phyloP scores from a whole-genome alignment of 2,329 filamentous ascomycete species.

The Dichotomopilus funicola region DNA sequence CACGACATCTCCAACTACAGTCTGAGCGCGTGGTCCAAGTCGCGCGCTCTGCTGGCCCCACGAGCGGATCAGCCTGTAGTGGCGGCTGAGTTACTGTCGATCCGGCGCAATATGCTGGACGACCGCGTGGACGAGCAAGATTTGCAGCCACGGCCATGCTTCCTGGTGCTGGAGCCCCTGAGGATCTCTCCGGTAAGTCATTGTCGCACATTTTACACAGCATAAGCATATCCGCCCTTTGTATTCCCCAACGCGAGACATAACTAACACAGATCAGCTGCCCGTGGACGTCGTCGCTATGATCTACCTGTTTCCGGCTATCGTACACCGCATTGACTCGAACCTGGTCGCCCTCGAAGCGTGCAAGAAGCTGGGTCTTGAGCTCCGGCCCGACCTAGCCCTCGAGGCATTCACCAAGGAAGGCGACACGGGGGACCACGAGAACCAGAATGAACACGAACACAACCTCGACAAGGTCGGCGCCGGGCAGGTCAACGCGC shows the following conservation, averaged over 20 bases:
- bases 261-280: constrained; percentile 44
- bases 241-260: not conserved
- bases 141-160: constrained; percentile 44
- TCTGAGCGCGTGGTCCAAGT: constrained; percentile 64
- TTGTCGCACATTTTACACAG: not conserved
- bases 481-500: constrained; percentile 63
- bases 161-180: constrained; percentile 70
- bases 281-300: constrained; percentile 63
- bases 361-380: constrained; percentile 57
- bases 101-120: constrained; percentile 80
- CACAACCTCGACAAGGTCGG: constrained; percentile 65
- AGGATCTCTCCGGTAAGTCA: constrained; percentile 64
- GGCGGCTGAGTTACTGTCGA: constrained; percentile 63
- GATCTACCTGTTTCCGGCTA: constrained; percentile 70
- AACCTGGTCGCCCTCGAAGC: constrained; percentile 75
- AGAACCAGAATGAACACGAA: no score
- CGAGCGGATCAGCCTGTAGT: constrained; percentile 73
- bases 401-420: constrained; percentile 92
- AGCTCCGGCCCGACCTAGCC: constrained; percentile 60
- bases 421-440: constrained; percentile 45
- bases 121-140: constrained; percentile 47
- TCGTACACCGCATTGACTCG: constrained; percentile 77
- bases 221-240: no score
- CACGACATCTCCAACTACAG: constrained; percentile 77
- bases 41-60: constrained; percentile 47